Evolutionary conservation across 2,329 filamentous ascomycete genomes (phyloP), one percentile per base, ranked within the genome.

Genomic region (Chalaropsis ovoidea): DNA sequence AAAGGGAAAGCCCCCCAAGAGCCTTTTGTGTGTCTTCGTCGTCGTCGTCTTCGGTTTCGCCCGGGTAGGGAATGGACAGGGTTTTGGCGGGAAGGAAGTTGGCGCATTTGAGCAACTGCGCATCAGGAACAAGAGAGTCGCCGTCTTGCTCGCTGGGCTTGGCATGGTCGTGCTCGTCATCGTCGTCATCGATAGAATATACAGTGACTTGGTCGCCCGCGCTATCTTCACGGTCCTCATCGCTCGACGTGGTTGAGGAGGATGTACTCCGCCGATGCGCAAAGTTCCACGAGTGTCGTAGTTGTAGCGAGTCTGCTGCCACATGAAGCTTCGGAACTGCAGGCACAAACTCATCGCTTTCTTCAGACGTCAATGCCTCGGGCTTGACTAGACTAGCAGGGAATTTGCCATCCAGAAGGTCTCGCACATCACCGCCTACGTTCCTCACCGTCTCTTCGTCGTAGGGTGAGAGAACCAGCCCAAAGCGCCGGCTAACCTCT

Each of bases 321-420:
- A 8, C 35, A n/a, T 56, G 45, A 11, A 58, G 13, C 4, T 24
- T n/a, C 13, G 65, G 65, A 15, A 64, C 56, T 10, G 42, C 39
- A n/a, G 66, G 66, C 31, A 67, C 42, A 42, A 62, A 67, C 49
- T 42, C 42, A 1, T 41, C 19, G 52, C 63, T 62, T 6, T 24
- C 49, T 15, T 49, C 58, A 1, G 47, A 60, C 24, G 45, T 47
- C 2, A 67, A 52, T n/a, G 39, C 62, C 17, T 60, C n/a, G 11
- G 63, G 31, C 17, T 62, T 58, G n/a, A 65, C 63, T 13, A 65
- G 62, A 52, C 66, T 67, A 17, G 56, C 63, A 19, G 66, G 66
- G 24, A 41, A 47, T 45, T 62, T 39, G 1, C 66, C 66, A 22
- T 35, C 31, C 5, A 65, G n/a, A 39, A 67, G 35, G 49, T 67